phyloP scores from a whole-genome alignment of 345 rosid genomes.

The Lagerstroemia speciosa region DNA sequence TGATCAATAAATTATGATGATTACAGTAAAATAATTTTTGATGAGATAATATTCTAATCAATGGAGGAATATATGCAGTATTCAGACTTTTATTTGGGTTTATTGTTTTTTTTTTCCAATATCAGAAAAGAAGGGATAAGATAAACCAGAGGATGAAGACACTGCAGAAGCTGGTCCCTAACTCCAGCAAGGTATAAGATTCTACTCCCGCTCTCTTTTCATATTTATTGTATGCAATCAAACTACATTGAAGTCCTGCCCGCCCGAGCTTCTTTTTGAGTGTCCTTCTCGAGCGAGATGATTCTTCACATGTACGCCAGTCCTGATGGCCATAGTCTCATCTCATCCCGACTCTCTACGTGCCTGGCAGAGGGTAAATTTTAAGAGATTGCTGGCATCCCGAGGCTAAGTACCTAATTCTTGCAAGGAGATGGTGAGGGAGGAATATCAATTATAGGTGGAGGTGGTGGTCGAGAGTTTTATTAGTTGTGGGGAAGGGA shows the following conservation, averaged over 20 bases:
- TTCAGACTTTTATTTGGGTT: neutral
- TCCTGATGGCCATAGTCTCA: neutral
- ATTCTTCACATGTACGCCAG: neutral
- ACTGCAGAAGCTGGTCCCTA: conserved; percentile 92
- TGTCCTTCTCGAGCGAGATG: neutral
- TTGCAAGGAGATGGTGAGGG: neutral
- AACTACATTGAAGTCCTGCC: neutral
- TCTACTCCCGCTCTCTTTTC: neutral
- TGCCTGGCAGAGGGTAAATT: no score
- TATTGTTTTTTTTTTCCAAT: conserved; percentile 1
- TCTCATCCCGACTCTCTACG: no score
- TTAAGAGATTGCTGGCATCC: no score
- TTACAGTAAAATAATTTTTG: neutral
- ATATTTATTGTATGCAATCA: neutral
- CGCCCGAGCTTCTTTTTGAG: neutral
- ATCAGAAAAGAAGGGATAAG: conserved; percentile 95
- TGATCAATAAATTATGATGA: neutral
- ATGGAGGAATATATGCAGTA: neutral
- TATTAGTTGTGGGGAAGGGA: conserved; percentile 21
- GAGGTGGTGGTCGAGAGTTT: conserved; percentile 4
- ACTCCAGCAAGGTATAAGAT: conserved; percentile 73
- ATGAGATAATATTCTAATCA: no score
- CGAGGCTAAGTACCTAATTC: neutral
- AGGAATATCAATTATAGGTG: neutral
- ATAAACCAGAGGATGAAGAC: conserved; percentile 96